These are phyloP conservation scores for Fusarium sp. DNA, from an alignment of 2,329 filamentous ascomycete species.

Conservation along the genomic window DNA sequence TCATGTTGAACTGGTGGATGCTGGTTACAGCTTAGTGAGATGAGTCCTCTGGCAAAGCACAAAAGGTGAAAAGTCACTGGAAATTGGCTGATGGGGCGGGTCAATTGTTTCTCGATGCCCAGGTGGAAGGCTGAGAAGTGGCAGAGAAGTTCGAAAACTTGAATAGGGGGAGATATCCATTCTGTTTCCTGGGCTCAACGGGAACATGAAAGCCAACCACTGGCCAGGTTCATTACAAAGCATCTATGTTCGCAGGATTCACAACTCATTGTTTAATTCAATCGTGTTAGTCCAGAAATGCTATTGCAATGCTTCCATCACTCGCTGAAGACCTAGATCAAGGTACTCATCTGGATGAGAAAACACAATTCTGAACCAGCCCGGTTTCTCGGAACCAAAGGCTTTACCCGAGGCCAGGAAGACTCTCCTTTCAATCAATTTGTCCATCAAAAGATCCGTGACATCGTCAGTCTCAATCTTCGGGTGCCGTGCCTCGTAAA, in stretches of 20 bases:
- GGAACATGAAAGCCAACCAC: not conserved
- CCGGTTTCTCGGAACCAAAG: slow-evolving; percentile 51
- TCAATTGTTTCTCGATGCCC: not conserved
- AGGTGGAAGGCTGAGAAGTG: not conserved
- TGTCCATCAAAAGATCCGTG: slow-evolving; percentile 40
- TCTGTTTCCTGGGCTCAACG: not conserved
- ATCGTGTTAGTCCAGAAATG: not conserved
- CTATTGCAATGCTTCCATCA: slow-evolving; percentile 29
- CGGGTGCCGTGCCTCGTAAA: slow-evolving; percentile 34
- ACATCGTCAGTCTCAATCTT: slow-evolving; percentile 30
- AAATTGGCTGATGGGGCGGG: not conserved
- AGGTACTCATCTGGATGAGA: slow-evolving; percentile 46
- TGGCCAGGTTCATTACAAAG: not conserved
- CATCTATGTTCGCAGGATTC: not conserved
- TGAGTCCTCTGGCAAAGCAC: not conserved
- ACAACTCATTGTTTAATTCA: not conserved
- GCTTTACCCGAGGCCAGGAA: slow-evolving; percentile 49
- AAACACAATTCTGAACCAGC: slow-evolving; percentile 53
- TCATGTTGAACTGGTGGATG: not conserved
- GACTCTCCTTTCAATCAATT: slow-evolving; percentile 44
- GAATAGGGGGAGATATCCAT: not conserved
- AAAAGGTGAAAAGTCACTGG: not conserved
- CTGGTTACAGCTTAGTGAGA: not conserved
- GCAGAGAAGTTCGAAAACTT: not conserved
- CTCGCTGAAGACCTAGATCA: slow-evolving; percentile 39